These are phyloP conservation scores for Comarum palustre DNA, from an alignment of 306 rosid species.

Conservation along the genomic window DNA sequence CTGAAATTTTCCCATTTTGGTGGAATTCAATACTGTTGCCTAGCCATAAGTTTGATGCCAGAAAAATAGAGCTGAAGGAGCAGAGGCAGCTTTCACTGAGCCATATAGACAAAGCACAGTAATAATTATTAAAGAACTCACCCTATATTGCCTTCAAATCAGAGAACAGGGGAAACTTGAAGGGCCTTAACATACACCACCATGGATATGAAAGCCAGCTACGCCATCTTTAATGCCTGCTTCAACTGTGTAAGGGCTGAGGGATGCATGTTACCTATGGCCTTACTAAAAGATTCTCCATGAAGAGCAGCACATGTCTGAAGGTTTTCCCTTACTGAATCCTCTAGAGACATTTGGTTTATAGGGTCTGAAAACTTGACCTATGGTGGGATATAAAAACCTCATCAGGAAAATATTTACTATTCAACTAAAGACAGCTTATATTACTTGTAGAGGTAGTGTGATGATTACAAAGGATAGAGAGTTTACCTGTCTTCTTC, in stretches of 20 bases:
- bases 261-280: constrained; percentile 84
- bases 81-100: not conserved
- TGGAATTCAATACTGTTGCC: constrained; percentile 2
- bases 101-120: not conserved
- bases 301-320: constrained; percentile 85
- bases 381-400: constrained; percentile 40
- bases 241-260: constrained; percentile 73
- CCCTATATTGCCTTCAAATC: constrained; percentile 40
- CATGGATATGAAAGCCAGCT: constrained; percentile 30
- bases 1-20: not conserved
- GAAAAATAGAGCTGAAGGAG: not conserved
- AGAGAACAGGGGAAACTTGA: constrained; percentile 32
- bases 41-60: not conserved
- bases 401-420: constrained; percentile 21
- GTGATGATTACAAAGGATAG: not conserved
- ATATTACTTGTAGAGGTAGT: constrained; percentile 14
- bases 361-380: constrained; percentile 83
- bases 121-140: constrained; percentile 28
- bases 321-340: constrained; percentile 77
- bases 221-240: constrained; percentile 82
- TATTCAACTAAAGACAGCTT: constrained; percentile 15
- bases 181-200: constrained; percentile 27
- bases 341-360: constrained; percentile 76
- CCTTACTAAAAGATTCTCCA: constrained; percentile 85
- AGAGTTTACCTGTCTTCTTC: constrained; percentile 71